Percentiles rank a stretch among this genome's conserved stretches.
These are phyloP conservation scores for Ricinus communis DNA, from an alignment of 345 rosid species.

Conservation along the genomic window DNA sequence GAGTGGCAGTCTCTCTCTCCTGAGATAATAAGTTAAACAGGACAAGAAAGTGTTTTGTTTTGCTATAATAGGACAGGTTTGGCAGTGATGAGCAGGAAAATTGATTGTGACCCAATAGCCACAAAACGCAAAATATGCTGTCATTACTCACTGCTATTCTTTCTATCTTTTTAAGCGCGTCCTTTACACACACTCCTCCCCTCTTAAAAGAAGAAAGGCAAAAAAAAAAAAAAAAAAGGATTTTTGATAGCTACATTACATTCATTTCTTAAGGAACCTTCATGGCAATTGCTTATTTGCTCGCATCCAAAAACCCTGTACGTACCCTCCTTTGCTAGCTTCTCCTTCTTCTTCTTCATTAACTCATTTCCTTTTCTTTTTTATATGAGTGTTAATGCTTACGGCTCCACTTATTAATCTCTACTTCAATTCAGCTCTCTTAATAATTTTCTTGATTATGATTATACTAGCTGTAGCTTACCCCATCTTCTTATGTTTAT, in stretches of 20 bases:
- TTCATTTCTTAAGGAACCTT: slow-evolving; percentile 38
- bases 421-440: too few species aligned
- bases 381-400: neutral
- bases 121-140: slow-evolving; percentile 5
- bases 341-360: neutral
- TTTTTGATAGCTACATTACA: neutral
- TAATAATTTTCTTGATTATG: neutral
- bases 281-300: slow-evolving; percentile 37
- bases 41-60: slow-evolving; percentile 26
- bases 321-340: too few species aligned
- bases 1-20: too few species aligned
- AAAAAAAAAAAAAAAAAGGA: neutral
- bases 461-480: too few species aligned
- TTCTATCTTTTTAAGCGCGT: slow-evolving; percentile 6
- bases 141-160: neutral
- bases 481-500: too few species aligned
- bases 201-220: too few species aligned
- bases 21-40: neutral
- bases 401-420: too few species aligned
- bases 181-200: neutral
- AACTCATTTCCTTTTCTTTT: neutral
- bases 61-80: slow-evolving; percentile 40
- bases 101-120: slow-evolving; percentile 32
- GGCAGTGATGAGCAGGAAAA: slow-evolving; percentile 17
- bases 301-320: neutral